Base-by-base conservation (phyloP, 352 stramenopile genomes). In the Globisporangium barbulae region DNA sequence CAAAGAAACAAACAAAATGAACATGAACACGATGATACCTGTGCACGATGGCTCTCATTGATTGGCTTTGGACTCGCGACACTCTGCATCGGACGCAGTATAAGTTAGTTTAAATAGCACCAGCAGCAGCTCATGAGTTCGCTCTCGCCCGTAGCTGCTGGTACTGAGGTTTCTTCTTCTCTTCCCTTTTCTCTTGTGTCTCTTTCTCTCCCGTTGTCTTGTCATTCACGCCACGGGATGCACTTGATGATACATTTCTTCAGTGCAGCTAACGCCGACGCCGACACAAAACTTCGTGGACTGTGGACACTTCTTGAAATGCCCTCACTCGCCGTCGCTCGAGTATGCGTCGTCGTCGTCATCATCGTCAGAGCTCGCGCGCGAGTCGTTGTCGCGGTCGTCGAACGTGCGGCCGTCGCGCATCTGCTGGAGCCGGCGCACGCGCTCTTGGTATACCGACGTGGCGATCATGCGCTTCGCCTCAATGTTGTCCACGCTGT, bases 391-490 rank as follows among this genome's bases (percentile, higher is more conserved):
- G 31, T 67, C 76, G 21, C 66, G 69, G 6, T 71, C 74, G 56
- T 70, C 66, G 12, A 63, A 71, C 2, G 56, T 42, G 47, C 68
- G 45, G 9, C 71, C 71, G 19, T 81, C 73, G 60, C 71, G 71
- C 12, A 85, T 67, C 50, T 81, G 75, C 58, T 90, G 79, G 45
- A 83, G 72, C 3, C 73, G 72, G 58, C 78, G 79, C 68, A 90
- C 74, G n/a, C 83, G 81, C 47, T 93, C 83, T 53, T 91, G 78
- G 57, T 93, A 91, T 25, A 94, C 81, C 4, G 81, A 71, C 33
- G 81, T 90, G 13, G 81, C 79, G 44, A 94, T 90, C 33, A 88
- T 67, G 6, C 80, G 78, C 81, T 93, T 94, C 17, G 86, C 86
- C 1, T 84, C 73, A 31, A 69, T 68, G 48, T 94, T 90, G 48